Percentiles rank a stretch among this genome's conserved stretches.
phyloP scores from a whole-genome alignment of 1,284 basidiomycete species.

The Cryptococcus deneoformans region DNA sequence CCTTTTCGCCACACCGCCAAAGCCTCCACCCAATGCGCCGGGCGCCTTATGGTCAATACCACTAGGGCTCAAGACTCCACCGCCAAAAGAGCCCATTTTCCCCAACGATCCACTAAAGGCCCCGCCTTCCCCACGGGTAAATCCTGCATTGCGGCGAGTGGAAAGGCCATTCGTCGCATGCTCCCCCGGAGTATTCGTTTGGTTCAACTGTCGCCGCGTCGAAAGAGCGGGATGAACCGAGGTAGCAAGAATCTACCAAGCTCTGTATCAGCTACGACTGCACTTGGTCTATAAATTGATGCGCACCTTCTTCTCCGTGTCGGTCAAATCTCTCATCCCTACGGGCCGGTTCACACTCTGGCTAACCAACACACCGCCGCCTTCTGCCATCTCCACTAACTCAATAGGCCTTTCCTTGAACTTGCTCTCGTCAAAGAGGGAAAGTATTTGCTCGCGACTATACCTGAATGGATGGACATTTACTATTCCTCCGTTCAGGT shows the following conservation, averaged over 20 bases:
- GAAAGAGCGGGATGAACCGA: conserved; percentile 37
- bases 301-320: conserved; percentile 82
- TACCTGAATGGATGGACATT: conserved; percentile 70
- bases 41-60: conserved; percentile 24
- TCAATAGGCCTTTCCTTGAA: conserved; percentile 74
- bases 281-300: background rate
- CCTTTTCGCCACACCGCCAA: conserved; percentile 40
- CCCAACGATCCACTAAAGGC: conserved; percentile 32
- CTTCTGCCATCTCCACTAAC: conserved; percentile 58
- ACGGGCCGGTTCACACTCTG: conserved; percentile 70
- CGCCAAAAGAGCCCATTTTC: conserved; percentile 32
- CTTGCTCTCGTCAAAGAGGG: conserved; percentile 74
- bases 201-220: conserved; percentile 20
- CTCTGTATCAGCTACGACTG: background rate
- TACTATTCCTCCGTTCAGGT: conserved; percentile 42
- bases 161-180: conserved; percentile 16
- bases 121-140: conserved; percentile 18
- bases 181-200: conserved; percentile 6
- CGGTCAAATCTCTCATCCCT: conserved; percentile 70
- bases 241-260: conserved; percentile 31
- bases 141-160: conserved; percentile 17
- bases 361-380: conserved; percentile 79
- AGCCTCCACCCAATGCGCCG: conserved; percentile 41
- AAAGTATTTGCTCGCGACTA: conserved; percentile 77
- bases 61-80: conserved; percentile 19